Percentiles rank a stretch among this genome's conserved stretches.
phyloP scores from a whole-genome alignment of 1,284 basidiomycete genomes.

The Mycosarcoma maydis region DNA sequence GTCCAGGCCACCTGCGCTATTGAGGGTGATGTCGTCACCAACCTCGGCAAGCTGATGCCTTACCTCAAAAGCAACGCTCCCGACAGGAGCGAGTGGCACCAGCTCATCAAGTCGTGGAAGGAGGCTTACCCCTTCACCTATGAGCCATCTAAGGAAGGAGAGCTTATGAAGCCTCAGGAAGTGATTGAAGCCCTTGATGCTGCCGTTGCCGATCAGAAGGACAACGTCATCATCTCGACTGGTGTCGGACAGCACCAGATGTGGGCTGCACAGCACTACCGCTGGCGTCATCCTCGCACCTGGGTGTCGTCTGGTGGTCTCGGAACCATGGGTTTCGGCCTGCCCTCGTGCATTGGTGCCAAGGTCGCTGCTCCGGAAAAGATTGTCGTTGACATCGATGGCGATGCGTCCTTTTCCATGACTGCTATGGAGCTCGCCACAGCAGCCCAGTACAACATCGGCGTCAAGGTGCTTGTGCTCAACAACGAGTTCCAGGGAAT shows the following conservation, averaged over 20 bases:
- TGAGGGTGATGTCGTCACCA: constrained; percentile 89
- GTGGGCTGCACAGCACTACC: constrained; percentile 96
- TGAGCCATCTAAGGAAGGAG: constrained; percentile 74
- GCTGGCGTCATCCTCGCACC: constrained; percentile 86
- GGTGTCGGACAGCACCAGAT: constrained; percentile 99
- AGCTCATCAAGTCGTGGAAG: constrained; percentile 84
- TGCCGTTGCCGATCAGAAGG: constrained; percentile 76
- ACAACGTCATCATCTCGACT: constrained; percentile 86
- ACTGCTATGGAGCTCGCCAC: constrained; percentile 98
- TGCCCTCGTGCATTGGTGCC: constrained; percentile 92
- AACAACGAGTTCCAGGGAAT: constrained; percentile 75
- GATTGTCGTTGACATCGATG: constrained; percentile 94
- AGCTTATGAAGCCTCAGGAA: constrained; percentile 92
- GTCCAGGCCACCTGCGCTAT: constrained; percentile 93
- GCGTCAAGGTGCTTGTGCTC: constrained; percentile 78
- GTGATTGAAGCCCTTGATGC: constrained; percentile 89
- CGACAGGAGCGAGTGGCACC: constrained; percentile 76
- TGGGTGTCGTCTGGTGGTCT: constrained; percentile 97
- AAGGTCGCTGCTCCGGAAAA: constrained; percentile 95
- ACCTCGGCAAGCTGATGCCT: constrained; percentile 83
- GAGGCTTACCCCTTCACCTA: constrained; percentile 88
- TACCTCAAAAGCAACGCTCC: constrained; percentile 66
- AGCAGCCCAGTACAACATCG: constrained; percentile 87
- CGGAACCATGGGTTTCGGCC: constrained; percentile 93
- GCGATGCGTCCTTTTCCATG: constrained; percentile 96